Conservation (phyloP, 2,329 filamentous ascomycete genomes). For the Talaromyces sp. region DNA sequence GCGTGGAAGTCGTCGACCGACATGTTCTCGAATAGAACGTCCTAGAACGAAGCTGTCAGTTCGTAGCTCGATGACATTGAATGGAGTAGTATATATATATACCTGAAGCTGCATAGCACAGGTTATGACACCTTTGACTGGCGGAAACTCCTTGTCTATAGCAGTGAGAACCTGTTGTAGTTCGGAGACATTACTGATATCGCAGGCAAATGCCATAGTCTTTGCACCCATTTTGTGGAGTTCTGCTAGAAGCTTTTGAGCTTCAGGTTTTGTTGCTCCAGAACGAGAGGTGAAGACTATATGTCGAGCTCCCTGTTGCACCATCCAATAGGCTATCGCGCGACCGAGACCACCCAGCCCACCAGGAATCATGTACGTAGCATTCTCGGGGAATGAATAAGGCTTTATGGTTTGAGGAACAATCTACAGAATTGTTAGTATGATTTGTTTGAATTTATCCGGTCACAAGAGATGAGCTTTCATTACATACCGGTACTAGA, state of each 20-base stretch:
- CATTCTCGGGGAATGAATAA: neutral
- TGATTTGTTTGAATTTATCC: neutral
- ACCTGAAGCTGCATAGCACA: neutral
- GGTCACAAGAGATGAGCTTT: neutral
- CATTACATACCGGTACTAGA: neutral
- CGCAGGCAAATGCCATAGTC: neutral
- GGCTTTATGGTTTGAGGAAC: neutral
- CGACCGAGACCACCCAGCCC: constrained; percentile 25
- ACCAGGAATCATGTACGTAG: constrained; percentile 3
- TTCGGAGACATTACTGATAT: neutral
- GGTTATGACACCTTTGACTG: neutral
- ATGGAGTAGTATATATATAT: neutral
- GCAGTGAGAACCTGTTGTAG: neutral
- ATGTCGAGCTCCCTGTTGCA: constrained; percentile 26
- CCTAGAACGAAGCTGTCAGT: neutral
- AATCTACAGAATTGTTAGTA: neutral
- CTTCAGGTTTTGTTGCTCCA: neutral
- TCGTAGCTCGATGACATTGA: neutral
- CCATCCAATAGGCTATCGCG: constrained; percentile 32
- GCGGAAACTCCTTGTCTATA: neutral
- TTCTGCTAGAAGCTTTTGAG: neutral
- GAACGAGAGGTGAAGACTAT: constrained; percentile 28
- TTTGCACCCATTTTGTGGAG: neutral
- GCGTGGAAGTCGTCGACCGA: neutral
- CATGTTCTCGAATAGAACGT: neutral